Conservation (phyloP, 108 stramenopile genomes). For the Nannochloropsis gaditana region DNA sequence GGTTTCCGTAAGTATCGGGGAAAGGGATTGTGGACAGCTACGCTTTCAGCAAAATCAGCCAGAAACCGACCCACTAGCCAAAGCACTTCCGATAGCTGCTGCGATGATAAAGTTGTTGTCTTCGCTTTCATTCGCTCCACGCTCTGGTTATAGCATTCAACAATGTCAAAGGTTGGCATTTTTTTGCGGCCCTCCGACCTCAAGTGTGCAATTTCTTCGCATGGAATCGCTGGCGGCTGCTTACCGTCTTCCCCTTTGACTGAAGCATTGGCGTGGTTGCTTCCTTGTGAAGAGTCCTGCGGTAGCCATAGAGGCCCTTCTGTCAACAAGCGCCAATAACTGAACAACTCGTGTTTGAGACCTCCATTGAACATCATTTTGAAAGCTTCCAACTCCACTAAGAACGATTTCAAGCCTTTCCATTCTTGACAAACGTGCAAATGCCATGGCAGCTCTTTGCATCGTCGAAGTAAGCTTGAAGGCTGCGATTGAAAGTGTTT, state of each 20-base stretch:
- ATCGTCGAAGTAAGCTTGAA: constrained; percentile 52
- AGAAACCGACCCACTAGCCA: not conserved
- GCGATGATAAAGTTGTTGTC: not conserved
- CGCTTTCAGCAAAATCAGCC: constrained; percentile 16
- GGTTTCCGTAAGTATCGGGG: constrained; percentile 1
- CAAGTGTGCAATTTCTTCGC: not conserved
- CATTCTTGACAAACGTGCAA: constrained; percentile 60
- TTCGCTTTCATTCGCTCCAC: constrained; percentile 46
- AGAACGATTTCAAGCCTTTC: constrained; percentile 52
- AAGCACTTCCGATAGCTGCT: not conserved
- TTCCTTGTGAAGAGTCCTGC: not conserved
- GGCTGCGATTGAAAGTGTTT: constrained; percentile 49
- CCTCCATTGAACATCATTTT: constrained; percentile 56
- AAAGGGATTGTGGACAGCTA: not conserved
- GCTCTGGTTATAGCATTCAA: constrained; percentile 47
- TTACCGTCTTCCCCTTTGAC: not conserved
- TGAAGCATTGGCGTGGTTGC: not conserved
- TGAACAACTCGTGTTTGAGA: constrained; percentile 54
- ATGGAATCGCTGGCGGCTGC: not conserved
- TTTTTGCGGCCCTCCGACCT: not conserved
- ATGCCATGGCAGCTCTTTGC: constrained; percentile 72
- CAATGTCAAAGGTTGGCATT: constrained; percentile 57
- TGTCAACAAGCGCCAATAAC: constrained; percentile 56
- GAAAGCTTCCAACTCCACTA: constrained; percentile 60
- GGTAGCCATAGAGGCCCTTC: constrained; percentile 51